Percentiles rank a stretch among this genome's conserved stretches.
Evolutionary conservation across 352 stramenopile species (phyloP).

Genomic region (Pythium insidiosum): DNA sequence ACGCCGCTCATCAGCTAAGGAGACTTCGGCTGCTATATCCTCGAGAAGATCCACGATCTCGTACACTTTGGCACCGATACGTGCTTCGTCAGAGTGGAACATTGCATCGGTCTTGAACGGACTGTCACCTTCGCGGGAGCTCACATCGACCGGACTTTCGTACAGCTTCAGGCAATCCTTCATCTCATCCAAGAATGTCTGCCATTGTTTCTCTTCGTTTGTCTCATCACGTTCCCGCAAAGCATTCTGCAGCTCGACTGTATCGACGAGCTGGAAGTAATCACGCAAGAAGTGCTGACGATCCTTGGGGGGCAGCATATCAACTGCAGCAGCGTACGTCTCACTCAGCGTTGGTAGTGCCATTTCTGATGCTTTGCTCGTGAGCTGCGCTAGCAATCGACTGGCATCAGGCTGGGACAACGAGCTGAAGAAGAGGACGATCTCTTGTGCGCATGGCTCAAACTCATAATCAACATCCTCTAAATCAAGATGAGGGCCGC

Average conservation of each 20-base stretch:
- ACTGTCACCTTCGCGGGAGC: no score
- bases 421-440: constrained; percentile 35
- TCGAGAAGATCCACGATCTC: constrained; percentile 49
- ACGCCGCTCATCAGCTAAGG: constrained; percentile 22
- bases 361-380: constrained; percentile 30
- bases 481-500: constrained; percentile 15
- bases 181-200: constrained; percentile 39
- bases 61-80: constrained; percentile 34
- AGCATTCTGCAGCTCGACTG: constrained; percentile 40
- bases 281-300: constrained; percentile 39
- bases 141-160: neutral
- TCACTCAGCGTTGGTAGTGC: constrained; percentile 29
- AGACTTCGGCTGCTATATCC: constrained; percentile 42
- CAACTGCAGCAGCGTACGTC: constrained; percentile 29
- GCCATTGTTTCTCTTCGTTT: constrained; percentile 51
- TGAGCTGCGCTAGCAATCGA: constrained; percentile 24
- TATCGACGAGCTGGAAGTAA: constrained; percentile 45
- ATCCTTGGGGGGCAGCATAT: constrained; percentile 31
- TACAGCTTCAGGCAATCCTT: constrained; percentile 24
- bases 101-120: neutral
- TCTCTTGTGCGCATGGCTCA: constrained; percentile 30
- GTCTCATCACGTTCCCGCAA: constrained; percentile 37
- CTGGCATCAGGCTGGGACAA: constrained; percentile 24
- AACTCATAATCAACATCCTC: constrained; percentile 30
- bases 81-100: constrained; percentile 55